Conservation (phyloP, 805 yeast species). For the Candida chauliodis region DNA sequence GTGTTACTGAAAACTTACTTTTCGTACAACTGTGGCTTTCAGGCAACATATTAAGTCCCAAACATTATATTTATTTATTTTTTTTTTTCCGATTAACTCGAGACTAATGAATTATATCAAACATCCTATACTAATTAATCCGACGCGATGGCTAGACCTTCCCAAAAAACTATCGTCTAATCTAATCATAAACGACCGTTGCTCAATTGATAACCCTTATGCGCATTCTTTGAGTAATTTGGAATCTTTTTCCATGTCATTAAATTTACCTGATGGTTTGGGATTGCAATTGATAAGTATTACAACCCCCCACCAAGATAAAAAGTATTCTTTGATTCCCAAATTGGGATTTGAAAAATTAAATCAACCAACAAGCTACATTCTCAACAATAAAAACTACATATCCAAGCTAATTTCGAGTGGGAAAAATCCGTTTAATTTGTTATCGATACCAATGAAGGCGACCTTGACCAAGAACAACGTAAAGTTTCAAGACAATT, state of each 20-base stretch:
- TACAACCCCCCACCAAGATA: slow-evolving; percentile 7
- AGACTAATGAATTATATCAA: slow-evolving; percentile 18
- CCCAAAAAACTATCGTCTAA: slow-evolving; percentile 19
- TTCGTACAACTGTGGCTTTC: too few species aligned
- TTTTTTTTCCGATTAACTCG: too few species aligned
- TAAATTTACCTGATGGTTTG: slow-evolving; percentile 5
- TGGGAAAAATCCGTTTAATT: not conserved
- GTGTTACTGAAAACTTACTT: too few species aligned
- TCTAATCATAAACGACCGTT: slow-evolving; percentile 18
- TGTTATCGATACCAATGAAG: slow-evolving; percentile 10
- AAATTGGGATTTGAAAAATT: slow-evolving; percentile 2
- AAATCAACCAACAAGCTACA: not conserved
- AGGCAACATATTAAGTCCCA: too few species aligned
- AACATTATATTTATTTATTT: too few species aligned
- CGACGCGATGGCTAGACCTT: slow-evolving; percentile 23
- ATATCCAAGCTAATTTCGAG: not conserved
- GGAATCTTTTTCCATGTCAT: not conserved
- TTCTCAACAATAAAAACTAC: not conserved
- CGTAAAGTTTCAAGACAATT: not conserved
- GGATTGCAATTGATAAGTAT: slow-evolving; percentile 3
- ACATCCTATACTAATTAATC: slow-evolving; percentile 31
- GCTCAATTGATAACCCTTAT: slow-evolving; percentile 25
- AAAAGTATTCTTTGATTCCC: slow-evolving; percentile 2
- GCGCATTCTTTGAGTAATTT: slow-evolving; percentile 16
- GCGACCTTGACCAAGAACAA: slow-evolving; percentile 13